A percentile compares a stretch with the other conserved stretches of the same genome.
These are phyloP conservation scores for Cyclospora cayetanensis DNA, from an alignment of 169 alveolate species.

Conservation along the genomic window DNA sequence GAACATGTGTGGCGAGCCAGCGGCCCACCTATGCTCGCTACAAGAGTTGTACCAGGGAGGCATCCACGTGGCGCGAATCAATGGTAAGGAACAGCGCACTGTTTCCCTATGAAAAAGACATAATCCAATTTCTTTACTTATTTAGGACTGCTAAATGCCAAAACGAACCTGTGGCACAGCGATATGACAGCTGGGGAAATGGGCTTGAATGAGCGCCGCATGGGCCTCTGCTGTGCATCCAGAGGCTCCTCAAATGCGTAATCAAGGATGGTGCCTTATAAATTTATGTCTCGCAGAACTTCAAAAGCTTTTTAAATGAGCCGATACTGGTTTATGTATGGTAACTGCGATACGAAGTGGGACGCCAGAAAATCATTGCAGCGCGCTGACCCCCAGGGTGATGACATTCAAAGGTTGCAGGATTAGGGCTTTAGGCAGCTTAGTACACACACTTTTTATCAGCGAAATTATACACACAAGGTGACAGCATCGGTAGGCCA, in stretches of 20 bases:
- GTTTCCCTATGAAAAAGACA: not conserved
- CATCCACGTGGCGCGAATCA: constrained; percentile 68
- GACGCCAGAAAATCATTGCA: no score
- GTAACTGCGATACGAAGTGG: not conserved
- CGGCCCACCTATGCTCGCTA: constrained; percentile 73
- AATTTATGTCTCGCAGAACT: no score
- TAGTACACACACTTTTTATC: no score
- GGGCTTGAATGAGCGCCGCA: constrained; percentile 45
- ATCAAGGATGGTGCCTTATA: not conserved
- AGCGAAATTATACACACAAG: no score
- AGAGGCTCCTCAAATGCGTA: constrained; percentile 31
- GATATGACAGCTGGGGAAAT: constrained; percentile 66
- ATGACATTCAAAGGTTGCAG: no score
- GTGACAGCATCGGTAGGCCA: no score
- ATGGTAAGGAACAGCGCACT: constrained; percentile 22
- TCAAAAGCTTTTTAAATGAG: no score
- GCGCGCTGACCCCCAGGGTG: no score
- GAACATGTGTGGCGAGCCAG: constrained; percentile 72
- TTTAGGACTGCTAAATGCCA: constrained; percentile 55
- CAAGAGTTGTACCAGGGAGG: constrained; percentile 73
- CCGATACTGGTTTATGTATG: no score
- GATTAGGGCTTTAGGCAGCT: no score
- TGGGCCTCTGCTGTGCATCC: constrained; percentile 71
- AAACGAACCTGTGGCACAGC: constrained; percentile 69
- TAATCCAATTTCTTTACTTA: not conserved